Evolutionary conservation across 768 basidiomycete genomes (phyloP), one percentile per base, ranked within the genome.

Genomic region (Tricholoma terreum): DNA sequence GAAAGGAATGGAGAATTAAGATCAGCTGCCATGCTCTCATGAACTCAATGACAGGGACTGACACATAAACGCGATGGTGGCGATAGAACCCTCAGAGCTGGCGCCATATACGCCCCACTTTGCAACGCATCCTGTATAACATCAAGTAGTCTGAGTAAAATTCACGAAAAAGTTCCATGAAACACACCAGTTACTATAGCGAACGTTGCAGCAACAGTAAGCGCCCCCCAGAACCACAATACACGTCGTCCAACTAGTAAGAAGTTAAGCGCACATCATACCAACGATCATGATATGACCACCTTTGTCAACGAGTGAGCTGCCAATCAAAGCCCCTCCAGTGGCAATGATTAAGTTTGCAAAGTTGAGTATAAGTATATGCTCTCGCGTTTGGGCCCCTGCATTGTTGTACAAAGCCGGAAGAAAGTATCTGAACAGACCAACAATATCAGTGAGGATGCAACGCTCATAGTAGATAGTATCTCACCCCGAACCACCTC

Each of bases 161-260:
- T 36, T 51, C 31, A 21, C 12, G 24, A 53, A 8, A 55, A n/a
- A 3, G 1, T 19, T 40, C 6, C 2, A 33, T n/a, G 19, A 3
- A 22, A 10, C 57, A 17, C 15, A 69, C 75, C 79, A 53, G 76
- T 77, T 3, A 77, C 74, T 22, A 79, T 70, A 6, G 77, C 73
- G 7, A 80, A 64, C 49, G 69, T 70, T 11, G 64, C 71, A 15
- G 79, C 69, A 52, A 69, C 70, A n/a, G 65, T 66, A 40, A 78
- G 58, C 6, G 77, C 78, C 21, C 79, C 79, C 74, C 77, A 79
- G 60, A 79, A 76, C 77, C 77, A 80, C 69, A 80, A 72, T 1
- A 69, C 72, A 36, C 77, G 71, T 31, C 77, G 68, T 2, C 78
- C 77, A 40, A 78, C 77, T 75, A 34, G 19, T 33, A 35, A 21